Evolutionary conservation across 768 basidiomycete species (phyloP).

Genomic region (Rhizopogon rudus): DNA sequence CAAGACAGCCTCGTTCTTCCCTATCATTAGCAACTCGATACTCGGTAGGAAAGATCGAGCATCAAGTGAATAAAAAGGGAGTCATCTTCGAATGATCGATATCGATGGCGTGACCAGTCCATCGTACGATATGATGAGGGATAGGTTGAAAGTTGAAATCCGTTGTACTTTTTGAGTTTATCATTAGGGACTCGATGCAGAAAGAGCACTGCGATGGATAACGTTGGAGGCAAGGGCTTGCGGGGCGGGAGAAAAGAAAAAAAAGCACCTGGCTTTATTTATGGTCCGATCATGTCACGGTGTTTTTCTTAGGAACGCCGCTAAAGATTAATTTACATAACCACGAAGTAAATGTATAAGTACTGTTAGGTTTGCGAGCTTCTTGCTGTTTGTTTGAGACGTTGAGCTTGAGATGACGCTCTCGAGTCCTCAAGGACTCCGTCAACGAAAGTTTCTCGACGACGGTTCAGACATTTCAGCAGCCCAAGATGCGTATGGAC

Average conservation of each 20-base stretch:
- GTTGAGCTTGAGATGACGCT: slow-evolving; percentile 12
- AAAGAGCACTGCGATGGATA: neutral
- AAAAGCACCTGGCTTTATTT: too few relatives aligned
- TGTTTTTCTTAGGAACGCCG: neutral
- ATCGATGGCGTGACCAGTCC: too few relatives aligned
- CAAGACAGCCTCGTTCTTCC: slow-evolving; percentile 33
- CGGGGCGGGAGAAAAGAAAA: neutral
- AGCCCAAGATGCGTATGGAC: slow-evolving; percentile 1
- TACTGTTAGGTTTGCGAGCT: neutral
- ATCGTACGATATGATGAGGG: too few relatives aligned
- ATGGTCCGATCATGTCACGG: neutral
- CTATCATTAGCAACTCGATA: slow-evolving; percentile 48
- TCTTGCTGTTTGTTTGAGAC: neutral
- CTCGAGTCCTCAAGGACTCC: slow-evolving; percentile 17
- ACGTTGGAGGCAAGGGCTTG: too few relatives aligned
- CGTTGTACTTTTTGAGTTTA: too few relatives aligned
- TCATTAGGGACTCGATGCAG: neutral
- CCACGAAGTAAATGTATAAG: neutral
- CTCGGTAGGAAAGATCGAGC: slow-evolving; percentile 36
- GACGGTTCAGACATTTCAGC: neutral
- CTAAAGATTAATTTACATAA: slow-evolving; percentile 5
- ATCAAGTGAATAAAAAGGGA: slow-evolving; percentile 44
- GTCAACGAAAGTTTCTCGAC: slow-evolving; percentile 13
- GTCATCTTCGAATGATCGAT: too few relatives aligned
- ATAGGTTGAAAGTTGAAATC: too few relatives aligned